phyloP scores from a whole-genome alignment of 2,329 filamentous ascomycete species.

The Epichloe uncinata region DNA sequence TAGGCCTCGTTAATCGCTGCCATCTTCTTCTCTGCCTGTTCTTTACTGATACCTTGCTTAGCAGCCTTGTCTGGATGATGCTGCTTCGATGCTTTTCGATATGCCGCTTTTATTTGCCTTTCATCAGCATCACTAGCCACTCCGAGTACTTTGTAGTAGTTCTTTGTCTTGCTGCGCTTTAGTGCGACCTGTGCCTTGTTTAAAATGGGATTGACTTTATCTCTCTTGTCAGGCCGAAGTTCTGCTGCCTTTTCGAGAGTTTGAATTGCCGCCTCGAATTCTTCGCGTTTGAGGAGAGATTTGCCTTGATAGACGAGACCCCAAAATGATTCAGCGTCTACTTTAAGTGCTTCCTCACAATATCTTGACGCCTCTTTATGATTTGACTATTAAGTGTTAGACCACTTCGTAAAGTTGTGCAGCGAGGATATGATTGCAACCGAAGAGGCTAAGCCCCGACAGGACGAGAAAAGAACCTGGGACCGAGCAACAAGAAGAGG shows the following conservation, averaged over 20 bases:
- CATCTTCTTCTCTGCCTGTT: slow-evolving; percentile 98
- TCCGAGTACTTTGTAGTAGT: slow-evolving; percentile 94
- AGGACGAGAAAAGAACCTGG: background rate
- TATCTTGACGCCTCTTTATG: slow-evolving; percentile 68
- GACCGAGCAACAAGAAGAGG: background rate
- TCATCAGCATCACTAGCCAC: slow-evolving; percentile 71
- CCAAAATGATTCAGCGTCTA: slow-evolving; percentile 66
- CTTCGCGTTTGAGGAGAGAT: slow-evolving; percentile 59
- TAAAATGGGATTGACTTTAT: slow-evolving; percentile 55
- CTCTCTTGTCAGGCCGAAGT: slow-evolving; percentile 51
- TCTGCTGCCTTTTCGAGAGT: slow-evolving; percentile 71
- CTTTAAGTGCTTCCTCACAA: slow-evolving; percentile 61
- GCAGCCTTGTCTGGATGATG: slow-evolving; percentile 87
- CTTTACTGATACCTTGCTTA: slow-evolving; percentile 63
- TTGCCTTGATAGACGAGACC: slow-evolving; percentile 68
- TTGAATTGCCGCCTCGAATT: slow-evolving; percentile 71
- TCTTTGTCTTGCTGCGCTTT: slow-evolving; percentile 87
- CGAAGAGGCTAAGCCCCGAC: background rate
- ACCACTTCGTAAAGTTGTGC: background rate
- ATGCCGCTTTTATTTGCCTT: slow-evolving; percentile 82
- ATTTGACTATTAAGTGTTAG: slow-evolving; percentile 28
- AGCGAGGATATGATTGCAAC: background rate
- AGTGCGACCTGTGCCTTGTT: slow-evolving; percentile 76
- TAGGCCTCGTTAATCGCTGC: slow-evolving; percentile 89
- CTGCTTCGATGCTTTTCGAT: slow-evolving; percentile 69